A percentile compares a stretch with the other conserved stretches of the same genome.
phyloP scores from a whole-genome alignment of 2,329 filamentous ascomycete species.

The Fusarium bulbicola region DNA sequence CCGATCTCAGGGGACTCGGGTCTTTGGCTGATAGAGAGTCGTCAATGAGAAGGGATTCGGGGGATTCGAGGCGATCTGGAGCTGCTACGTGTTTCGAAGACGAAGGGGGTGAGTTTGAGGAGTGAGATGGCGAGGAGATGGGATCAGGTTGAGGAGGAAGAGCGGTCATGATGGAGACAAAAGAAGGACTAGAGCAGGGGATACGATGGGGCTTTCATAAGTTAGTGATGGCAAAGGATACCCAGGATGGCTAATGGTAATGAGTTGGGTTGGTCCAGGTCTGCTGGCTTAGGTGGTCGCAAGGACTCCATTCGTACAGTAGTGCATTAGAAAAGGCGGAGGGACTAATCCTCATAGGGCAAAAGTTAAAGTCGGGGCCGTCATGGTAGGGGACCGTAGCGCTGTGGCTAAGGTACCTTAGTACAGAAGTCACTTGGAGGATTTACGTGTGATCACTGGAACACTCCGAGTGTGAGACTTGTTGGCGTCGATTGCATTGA shows the following conservation, averaged over 20 bases:
- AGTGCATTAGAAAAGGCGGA: constrained; percentile 34
- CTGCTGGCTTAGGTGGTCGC: constrained; percentile 30
- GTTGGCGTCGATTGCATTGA: background rate
- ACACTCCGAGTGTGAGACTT: constrained; percentile 15
- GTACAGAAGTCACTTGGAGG: constrained; percentile 5
- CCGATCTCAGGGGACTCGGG: constrained; percentile 4
- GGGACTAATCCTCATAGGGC: constrained; percentile 24
- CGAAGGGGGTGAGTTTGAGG: constrained; percentile 15
- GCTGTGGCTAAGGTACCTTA: constrained; percentile 6
- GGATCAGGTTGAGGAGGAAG: constrained; percentile 31
- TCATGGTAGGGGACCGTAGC: constrained; percentile 26
- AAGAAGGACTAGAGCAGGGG: constrained; percentile 35
- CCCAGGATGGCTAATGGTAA: constrained; percentile 12
- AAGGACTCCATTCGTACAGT: constrained; percentile 32
- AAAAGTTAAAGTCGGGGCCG: constrained; percentile 27
- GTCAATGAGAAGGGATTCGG: constrained; percentile 19
- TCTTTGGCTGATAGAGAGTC: constrained; percentile 9
- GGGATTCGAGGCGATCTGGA: constrained; percentile 9
- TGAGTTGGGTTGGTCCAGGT: constrained; percentile 14
- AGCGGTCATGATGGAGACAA: constrained; percentile 38
- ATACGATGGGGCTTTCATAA: constrained; percentile 37
- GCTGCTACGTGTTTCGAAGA: constrained; percentile 16
- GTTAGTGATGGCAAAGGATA: constrained; percentile 28
- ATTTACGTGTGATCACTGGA: constrained; percentile 17
- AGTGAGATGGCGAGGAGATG: constrained; percentile 18